phyloP scores from a whole-genome alignment of 1,284 basidiomycete species.

The Kalmanozyma brasiliensis region DNA sequence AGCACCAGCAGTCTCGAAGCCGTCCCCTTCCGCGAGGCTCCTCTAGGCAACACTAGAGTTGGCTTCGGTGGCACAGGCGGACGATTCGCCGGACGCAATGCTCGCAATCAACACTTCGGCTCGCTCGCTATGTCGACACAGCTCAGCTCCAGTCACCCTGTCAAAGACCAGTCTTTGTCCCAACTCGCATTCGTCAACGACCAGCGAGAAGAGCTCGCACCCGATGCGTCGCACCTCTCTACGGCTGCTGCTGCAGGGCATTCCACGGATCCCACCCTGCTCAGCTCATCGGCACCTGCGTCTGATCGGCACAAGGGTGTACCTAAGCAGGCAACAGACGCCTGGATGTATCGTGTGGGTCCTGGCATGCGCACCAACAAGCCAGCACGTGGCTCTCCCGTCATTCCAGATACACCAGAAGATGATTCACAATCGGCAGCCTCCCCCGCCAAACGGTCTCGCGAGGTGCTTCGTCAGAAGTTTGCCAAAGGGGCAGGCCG shows the following conservation, averaged over 20 bases:
- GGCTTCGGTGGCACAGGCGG: conserved; percentile 38
- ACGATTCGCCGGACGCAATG: conserved; percentile 19
- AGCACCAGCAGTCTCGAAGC: conserved; percentile 66
- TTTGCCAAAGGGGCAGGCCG: conserved; percentile 55
- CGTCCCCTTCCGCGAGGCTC: conserved; percentile 63
- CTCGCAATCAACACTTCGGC: conserved; percentile 21
- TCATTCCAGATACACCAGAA: conserved; percentile 11
- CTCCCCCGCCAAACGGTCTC: conserved; percentile 35
- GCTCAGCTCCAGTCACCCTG: background rate
- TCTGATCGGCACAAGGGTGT: conserved; percentile 40
- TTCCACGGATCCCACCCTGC: background rate
- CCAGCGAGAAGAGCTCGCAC: background rate
- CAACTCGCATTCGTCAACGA: background rate
- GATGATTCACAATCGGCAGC: conserved; percentile 12
- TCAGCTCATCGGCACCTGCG: conserved; percentile 16
- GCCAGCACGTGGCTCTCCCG: conserved; percentile 17
- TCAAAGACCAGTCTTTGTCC: background rate
- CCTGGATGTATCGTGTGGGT: conserved; percentile 64
- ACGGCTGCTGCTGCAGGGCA: background rate
- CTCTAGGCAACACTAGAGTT: conserved; percentile 59
- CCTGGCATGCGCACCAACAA: conserved; percentile 51
- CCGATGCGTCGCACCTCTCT: background rate
- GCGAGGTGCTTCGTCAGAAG: conserved; percentile 51
- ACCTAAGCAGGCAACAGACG: conserved; percentile 52
- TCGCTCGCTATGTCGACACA: conserved; percentile 16